Conservation (phyloP, 371 early-diverging fungal species). For the Cokeromyces recurvatus region DNA sequence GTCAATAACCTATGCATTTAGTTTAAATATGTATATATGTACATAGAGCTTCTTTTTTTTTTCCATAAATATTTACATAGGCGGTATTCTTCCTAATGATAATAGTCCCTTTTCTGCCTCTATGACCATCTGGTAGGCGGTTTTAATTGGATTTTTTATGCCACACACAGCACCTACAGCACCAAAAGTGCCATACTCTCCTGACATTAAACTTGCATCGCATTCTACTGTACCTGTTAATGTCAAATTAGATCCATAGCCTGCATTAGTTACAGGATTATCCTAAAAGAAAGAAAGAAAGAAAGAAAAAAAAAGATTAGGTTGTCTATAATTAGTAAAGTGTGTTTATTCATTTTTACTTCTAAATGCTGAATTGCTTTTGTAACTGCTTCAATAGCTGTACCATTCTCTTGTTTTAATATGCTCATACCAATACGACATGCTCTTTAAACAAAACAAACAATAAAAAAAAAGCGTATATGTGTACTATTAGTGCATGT, state of each 20-base stretch:
- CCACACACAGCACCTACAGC: slow-evolving; percentile 74
- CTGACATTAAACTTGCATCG: slow-evolving; percentile 85
- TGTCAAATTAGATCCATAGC: slow-evolving; percentile 79
- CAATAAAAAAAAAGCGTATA: too few relatives aligned
- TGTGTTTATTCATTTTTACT: too few relatives aligned
- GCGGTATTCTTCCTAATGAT: slow-evolving; percentile 67
- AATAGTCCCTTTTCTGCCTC: slow-evolving; percentile 40
- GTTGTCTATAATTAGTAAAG: too few relatives aligned
- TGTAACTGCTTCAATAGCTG: slow-evolving; percentile 25
- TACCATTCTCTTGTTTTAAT: slow-evolving; percentile 14
- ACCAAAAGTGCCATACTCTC: slow-evolving; percentile 61
- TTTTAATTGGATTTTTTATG: slow-evolving; percentile 64
- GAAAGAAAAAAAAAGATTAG: background rate
- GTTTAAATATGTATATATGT: too few relatives aligned
- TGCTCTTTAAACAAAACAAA: too few relatives aligned
- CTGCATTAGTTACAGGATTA: slow-evolving; percentile 50
- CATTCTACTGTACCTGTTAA: slow-evolving; percentile 74
- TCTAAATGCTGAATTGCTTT: slow-evolving; percentile 40
- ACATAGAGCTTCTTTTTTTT: too few relatives aligned
- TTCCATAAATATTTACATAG: slow-evolving; percentile 54
- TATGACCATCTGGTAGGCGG: slow-evolving; percentile 47
- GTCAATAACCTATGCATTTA: slow-evolving; percentile 53
- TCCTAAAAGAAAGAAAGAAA: slow-evolving; percentile 22
- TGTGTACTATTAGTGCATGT: too few relatives aligned
- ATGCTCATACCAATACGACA: slow-evolving; percentile 25